Evolutionary conservation across 192 early-diverging fungal genomes (phyloP), one percentile per base, ranked within the genome.

Genomic region (Umbelopsis vinacea): DNA sequence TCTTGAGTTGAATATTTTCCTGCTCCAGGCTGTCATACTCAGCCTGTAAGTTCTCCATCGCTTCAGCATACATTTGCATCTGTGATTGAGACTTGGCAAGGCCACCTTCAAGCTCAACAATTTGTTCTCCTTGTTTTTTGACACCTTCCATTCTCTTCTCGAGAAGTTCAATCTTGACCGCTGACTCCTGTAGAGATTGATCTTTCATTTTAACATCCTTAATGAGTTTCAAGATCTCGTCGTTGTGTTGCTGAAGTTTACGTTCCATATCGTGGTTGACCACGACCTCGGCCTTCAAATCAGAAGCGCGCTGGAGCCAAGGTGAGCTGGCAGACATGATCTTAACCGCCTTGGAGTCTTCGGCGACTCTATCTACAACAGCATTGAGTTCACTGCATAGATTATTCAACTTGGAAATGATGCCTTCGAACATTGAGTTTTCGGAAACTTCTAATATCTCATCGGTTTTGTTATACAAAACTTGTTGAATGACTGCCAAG

Each of bases 221-320:
- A 46, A 93, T 87, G 7, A 98, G 82, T 43, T 88, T 89, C 53
- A 91, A 69, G 38, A 96, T 89, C 66, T 98, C 94, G 15, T 91
- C 92, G 60, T 87, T 88, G 46, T 92, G 84, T 35, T 89, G 84
- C 69, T 92, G 89, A 14, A 92, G 83, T 78, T 93, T 89, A 29
- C 88, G 88, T 73, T 94, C 87, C 63, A 93, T 86, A 38, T 95
- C 94, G 15, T 87, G 79, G 79, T 96, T 97, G 24, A 95, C 83
- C 50, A 91, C 82, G 53, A 94, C 91, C 52, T 91, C 89, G 0
- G 84, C 87, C 76, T 96, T 95, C 81, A 96, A 85, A 46, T 89
- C 86, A 52, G 85, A 85, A n/a, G 95, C 92, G 9, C 95, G 84
- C 68, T 82, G 80, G 48, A 89, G 74, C 96, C 96, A 97, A 22